Evolutionary conservation across 1,139 yeast genomes (phyloP).

Genomic region (Pichia sp.): DNA sequence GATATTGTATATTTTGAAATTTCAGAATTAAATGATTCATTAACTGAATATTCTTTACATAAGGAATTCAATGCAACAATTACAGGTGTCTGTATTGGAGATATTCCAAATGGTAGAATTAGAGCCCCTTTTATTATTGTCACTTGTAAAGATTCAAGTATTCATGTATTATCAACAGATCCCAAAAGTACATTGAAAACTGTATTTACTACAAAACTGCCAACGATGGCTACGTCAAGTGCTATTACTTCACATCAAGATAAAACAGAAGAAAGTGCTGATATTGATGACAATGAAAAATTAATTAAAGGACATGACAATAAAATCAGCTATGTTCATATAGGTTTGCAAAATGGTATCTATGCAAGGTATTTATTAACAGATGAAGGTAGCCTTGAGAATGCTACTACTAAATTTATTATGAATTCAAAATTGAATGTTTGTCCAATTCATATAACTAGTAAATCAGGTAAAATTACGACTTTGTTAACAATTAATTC

Average conservation of each 20-base stretch:
- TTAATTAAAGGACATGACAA: constrained; percentile 5
- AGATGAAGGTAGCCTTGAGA: constrained; percentile 53
- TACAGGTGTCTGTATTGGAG: constrained; percentile 50
- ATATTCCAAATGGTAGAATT: constrained; percentile 40
- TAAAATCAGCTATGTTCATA: constrained; percentile 40
- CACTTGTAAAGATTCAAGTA: constrained; percentile 65
- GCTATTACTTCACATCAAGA: constrained; percentile 37
- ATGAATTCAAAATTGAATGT: constrained; percentile 42
- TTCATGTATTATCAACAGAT: constrained; percentile 63
- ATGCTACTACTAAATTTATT: constrained; percentile 64
- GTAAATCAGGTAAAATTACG: background rate
- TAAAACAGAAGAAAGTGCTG: constrained; percentile 13
- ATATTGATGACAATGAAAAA: constrained; percentile 9
- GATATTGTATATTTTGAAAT: constrained; percentile 81
- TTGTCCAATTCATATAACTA: constrained; percentile 34
- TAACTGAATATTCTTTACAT: constrained; percentile 64
- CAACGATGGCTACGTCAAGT: constrained; percentile 51
- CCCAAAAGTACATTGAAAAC: constrained; percentile 57
- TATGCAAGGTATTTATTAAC: constrained; percentile 62
- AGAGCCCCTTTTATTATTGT: constrained; percentile 58
- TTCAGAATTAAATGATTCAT: constrained; percentile 49
- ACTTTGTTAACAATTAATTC: constrained; percentile 7
- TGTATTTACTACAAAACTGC: constrained; percentile 60
- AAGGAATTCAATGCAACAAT: constrained; percentile 50
- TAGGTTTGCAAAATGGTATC: constrained; percentile 80